Evolutionary conservation across 768 basidiomycete species (phyloP), one percentile per base, ranked within the genome.

Genomic region (Tephrocybe sp.): DNA sequence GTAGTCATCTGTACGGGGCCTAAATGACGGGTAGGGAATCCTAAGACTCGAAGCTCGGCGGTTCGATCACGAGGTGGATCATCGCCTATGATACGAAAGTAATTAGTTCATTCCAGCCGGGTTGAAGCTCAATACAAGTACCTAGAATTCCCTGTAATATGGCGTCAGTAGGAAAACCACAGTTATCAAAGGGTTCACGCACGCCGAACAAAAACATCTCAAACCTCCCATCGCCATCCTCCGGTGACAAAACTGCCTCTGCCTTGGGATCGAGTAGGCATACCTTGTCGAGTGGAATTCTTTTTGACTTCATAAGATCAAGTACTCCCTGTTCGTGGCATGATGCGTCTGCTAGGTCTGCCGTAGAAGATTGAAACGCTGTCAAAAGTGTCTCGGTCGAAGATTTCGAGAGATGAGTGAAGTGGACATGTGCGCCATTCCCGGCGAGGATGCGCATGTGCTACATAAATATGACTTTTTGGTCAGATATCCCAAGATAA

Each of bases 1-100:
- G 97, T 99, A 26, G 97, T 98, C 97, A 99, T 99, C 69, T 99
- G 97, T 1, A 93, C 75, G 2, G 84, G 73, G 0, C 93, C 94
- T 7, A 99, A 75, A 67, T 90, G 90, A 26, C 97, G 80, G 5
- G 80, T 80, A 1, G 92, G 90, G 66, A 96, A 99, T 1, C 94
- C 94, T 32, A 93, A 71, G 14, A 77, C 78, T 25, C 96, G 86
- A 30, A 99, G 80, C 64, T 96, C 91, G 1, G 84, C 80, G 1
- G 96, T 99, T 46, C 96, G 78, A 66, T 99, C 96, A 32, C 93
- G 79, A 0, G 96, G 96, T 1, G 96, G 96, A 69, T 99, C 95
- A 62, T 98, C 96, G 10, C 96, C 95, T 86, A 5, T 72, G 24
- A 43, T 6, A n/a, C 34, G n/a, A 39, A 36, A 12, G n/a, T 17